A percentile compares a stretch with the other conserved stretches of the same genome.
Conservation (phyloP, 2,329 filamentous ascomycete species). For the Venturia pyrina region DNA sequence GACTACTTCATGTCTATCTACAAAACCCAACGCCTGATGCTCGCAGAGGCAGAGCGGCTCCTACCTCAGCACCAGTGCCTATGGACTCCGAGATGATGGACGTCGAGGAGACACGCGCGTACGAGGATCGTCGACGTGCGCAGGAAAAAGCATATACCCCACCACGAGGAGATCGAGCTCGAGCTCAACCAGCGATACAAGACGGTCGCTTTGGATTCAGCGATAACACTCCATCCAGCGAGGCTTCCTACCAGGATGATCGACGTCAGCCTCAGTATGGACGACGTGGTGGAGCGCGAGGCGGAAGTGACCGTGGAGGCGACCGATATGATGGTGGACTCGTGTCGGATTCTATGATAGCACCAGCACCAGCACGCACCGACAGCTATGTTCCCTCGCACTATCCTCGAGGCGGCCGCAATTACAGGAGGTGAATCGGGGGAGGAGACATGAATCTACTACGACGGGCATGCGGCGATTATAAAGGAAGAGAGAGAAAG, state of each 20-base stretch:
- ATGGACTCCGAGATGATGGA: slow-evolving; percentile 33
- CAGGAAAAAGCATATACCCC: slow-evolving; percentile 10
- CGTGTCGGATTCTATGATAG: slow-evolving; percentile 1
- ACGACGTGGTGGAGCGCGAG: background rate
- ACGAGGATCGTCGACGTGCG: slow-evolving; percentile 7
- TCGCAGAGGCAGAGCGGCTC: background rate
- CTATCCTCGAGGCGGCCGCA: background rate
- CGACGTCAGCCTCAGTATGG: background rate
- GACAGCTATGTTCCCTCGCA: background rate
- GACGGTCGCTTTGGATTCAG: slow-evolving; percentile 35
- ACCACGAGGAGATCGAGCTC: slow-evolving; percentile 19
- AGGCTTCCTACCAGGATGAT: background rate
- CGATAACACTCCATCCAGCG: slow-evolving; percentile 11
- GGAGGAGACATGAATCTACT: background rate
- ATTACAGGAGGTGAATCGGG: background rate
- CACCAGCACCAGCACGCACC: background rate
- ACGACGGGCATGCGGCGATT: background rate
- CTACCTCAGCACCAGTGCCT: background rate
- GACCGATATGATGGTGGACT: background rate
- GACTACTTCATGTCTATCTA: slow-evolving; percentile 61
- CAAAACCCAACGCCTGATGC: slow-evolving; percentile 34
- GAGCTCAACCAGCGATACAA: slow-evolving; percentile 28
- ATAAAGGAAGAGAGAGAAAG: background rate
- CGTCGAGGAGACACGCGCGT: slow-evolving; percentile 22
- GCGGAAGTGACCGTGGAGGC: background rate